Percentiles rank a stretch among this genome's conserved stretches.
Evolutionary conservation across 768 basidiomycete species (phyloP).

Genomic region (Lactarius evosmus): DNA sequence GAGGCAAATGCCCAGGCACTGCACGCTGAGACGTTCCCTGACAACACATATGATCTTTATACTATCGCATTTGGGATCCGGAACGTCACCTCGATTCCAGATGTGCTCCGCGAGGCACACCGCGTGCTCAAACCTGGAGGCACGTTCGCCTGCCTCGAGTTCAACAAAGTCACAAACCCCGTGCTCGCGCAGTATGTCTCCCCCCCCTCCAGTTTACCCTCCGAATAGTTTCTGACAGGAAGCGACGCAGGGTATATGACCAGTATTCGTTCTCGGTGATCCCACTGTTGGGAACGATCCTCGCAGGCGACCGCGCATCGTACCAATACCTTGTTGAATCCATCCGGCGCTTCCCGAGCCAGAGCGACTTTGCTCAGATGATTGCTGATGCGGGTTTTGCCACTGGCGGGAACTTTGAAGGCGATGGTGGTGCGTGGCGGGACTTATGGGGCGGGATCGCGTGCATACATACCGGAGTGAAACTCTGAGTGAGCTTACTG

Average conservation of each 20-base stretch:
- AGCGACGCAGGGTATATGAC: conserved; percentile 71
- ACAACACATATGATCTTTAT: conserved; percentile 90
- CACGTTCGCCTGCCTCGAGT: conserved; percentile 93
- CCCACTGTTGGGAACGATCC: conserved; percentile 90
- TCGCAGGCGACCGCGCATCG: conserved; percentile 91
- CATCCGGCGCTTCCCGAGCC: conserved; percentile 88
- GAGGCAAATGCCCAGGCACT: conserved; percentile 91
- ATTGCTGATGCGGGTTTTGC: conserved; percentile 81
- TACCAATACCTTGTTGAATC: conserved; percentile 99
- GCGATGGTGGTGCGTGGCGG: conserved; percentile 80
- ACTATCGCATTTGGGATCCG: conserved; percentile 98
- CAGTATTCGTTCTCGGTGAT: conserved; percentile 96
- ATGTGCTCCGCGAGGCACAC: conserved; percentile 84
- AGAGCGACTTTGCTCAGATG: conserved; percentile 86
- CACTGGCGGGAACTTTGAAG: conserved; percentile 55
- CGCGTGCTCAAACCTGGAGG: conserved; percentile 96
- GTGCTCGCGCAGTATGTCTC: conserved; percentile 78
- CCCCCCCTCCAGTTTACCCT: not conserved
- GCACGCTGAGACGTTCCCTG: conserved; percentile 59
- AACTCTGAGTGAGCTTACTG: conserved; percentile 45
- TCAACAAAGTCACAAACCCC: conserved; percentile 89
- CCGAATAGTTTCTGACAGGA: conserved; percentile 1
- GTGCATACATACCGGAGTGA: conserved; percentile 80
- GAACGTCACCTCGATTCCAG: conserved; percentile 91
- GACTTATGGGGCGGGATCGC: conserved; percentile 89